Evolutionary conservation across 352 stramenopile genomes (phyloP), one percentile per base, ranked within the genome.

Genomic region (Phytophthora meadii): DNA sequence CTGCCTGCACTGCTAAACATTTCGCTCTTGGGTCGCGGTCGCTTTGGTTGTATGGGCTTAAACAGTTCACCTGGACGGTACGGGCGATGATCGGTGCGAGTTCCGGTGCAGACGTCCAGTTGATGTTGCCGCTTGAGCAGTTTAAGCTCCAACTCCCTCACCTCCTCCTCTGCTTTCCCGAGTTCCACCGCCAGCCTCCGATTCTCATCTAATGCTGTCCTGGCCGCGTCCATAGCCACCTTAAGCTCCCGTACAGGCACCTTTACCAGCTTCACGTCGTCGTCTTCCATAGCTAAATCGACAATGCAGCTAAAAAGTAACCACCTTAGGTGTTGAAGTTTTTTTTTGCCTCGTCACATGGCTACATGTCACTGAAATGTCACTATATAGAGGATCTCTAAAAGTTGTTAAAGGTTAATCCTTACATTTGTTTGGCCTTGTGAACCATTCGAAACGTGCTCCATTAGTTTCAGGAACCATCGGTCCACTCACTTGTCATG

Each of bases 101-200:
- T 74, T 3, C 64, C 68, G 1, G 55, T 68, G 48, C 73, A 87
- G 45, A 69, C 74, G 14, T 89, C 82, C n/a, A 89, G 46, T 51
- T 89, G 79, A 3, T 85, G 70, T 27, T 88, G 76, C 1, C 79
- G 62, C 48, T 81, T 82, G 49, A 74, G 56, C 25, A 87, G 56
- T 54, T 81, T 77, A 11, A 73, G 27, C 49, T 85, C 77, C n/a
- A 83, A 65, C 32, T 55, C 60, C 28, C 72, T 78, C 5, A 63
- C 65, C 52, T 88, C 77, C 28, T 67, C 69, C 40, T 84, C 81
- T 5, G 64, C 48, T 7, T 52, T 46, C 25, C 59, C 70, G 14
- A 87, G 66, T 47, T 84, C 79, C 1, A 28, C 53, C 8, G 60
- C 27, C 40, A 87, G 65, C 17, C 48, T 53, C 12, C 75, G 65